Percentiles rank a stretch among this genome's conserved stretches.
Evolutionary conservation across 1,139 yeast species (phyloP).

Genomic region (Lodderomyces oxycetoniae): DNA sequence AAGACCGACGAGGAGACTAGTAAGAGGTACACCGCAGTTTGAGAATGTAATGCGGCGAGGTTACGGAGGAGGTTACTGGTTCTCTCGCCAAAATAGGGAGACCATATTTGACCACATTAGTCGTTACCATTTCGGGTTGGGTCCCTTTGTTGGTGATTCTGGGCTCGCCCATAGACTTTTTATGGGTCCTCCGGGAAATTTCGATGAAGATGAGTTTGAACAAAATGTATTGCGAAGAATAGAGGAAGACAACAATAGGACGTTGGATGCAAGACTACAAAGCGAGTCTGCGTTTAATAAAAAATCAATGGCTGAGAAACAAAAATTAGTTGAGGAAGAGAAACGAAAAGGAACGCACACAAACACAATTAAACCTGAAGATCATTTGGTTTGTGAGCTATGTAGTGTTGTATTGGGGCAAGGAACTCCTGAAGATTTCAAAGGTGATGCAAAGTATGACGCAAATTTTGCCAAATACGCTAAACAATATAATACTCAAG

Average conservation of each 20-base stretch:
- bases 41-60: too few relatives aligned
- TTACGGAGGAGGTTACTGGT: too few relatives aligned
- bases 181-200: too few relatives aligned
- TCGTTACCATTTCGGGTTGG: too few relatives aligned
- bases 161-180: too few relatives aligned
- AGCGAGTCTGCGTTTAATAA: slow-evolving; percentile 31
- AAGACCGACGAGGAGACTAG: too few relatives aligned
- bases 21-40: too few relatives aligned
- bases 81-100: too few relatives aligned
- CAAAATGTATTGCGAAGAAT: slow-evolving; percentile 37
- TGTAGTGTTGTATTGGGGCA: slow-evolving; percentile 69
- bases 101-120: too few relatives aligned
- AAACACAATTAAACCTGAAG: slow-evolving; percentile 22
- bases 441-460: slow-evolving; percentile 28
- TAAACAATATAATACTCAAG: slow-evolving; percentile 34
- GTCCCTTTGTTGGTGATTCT: too few relatives aligned
- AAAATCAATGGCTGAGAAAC: slow-evolving; percentile 27
- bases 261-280: slow-evolving; percentile 30
- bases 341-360: slow-evolving; percentile 29
- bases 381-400: slow-evolving; percentile 52
- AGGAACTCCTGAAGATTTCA: slow-evolving; percentile 58
- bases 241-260: slow-evolving; percentile 38
- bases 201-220: slow-evolving; percentile 20
- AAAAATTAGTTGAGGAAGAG: slow-evolving; percentile 22
- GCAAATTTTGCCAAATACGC: slow-evolving; percentile 25